phyloP scores from a whole-genome alignment of 176 grass and related monocot genomes.

The Carex littledalei region DNA sequence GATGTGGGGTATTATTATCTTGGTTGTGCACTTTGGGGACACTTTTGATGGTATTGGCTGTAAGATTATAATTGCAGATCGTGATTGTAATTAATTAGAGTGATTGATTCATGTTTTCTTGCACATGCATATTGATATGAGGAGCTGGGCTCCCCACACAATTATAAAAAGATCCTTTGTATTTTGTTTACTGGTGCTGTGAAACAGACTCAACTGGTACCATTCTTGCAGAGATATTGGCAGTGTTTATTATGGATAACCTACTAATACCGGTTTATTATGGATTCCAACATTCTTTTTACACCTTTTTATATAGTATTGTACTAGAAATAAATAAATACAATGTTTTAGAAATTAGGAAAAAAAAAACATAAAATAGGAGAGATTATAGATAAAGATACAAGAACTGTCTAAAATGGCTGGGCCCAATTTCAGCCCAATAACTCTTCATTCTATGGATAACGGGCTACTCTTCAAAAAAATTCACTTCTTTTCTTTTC shows the following conservation, averaged over 20 bases:
- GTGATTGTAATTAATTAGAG: conserved; percentile 20
- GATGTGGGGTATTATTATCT: conserved; percentile 13
- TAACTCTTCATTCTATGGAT: background rate
- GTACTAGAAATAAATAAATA: background rate
- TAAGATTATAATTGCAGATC: background rate
- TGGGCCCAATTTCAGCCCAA: background rate
- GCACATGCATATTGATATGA: conserved; percentile 13
- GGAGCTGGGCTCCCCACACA: background rate
- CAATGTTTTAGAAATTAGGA: background rate
- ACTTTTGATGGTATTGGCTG: conserved; percentile 23
- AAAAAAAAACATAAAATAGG: background rate
- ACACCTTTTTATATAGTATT: background rate
- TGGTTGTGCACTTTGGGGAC: conserved; percentile 30
- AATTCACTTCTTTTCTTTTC: background rate
- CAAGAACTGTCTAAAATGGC: background rate
- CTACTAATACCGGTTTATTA: background rate
- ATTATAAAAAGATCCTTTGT: conserved; percentile 15
- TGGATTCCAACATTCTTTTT: background rate
- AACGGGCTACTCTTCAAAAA: background rate
- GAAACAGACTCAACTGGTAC: background rate
- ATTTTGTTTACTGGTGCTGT: background rate
- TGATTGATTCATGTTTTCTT: conserved; percentile 14
- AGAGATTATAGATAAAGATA: background rate
- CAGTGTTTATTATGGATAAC: background rate
- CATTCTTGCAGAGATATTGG: background rate